Evolutionary conservation across 305 asterid genomes (phyloP), one percentile per base, ranked within the genome.

Genomic region (Withania somnifera): DNA sequence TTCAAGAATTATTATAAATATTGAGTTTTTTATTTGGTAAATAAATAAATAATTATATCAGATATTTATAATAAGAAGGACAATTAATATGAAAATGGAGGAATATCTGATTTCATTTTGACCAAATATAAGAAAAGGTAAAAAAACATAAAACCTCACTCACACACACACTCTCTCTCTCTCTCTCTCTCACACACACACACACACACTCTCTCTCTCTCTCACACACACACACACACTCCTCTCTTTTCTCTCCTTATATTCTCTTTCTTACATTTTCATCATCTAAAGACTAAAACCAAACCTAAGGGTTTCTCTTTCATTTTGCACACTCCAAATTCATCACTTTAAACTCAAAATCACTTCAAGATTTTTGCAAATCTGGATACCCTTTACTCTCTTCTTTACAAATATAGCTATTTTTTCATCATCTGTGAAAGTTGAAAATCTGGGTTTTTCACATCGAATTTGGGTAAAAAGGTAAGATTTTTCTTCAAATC

Each of bases 241-340:
- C 40, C 40, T 73, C 52, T 73, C 7, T 75, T n/a, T n/a, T n/a
- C 45, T 30, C 76, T 66, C 73, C n/a, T n/a, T n/a, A n/a, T n/a
- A n/a, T n/a, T n/a, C n/a, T n/a, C n/a, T n/a, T n/a, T n/a, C n/a
- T n/a, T n/a, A n/a, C n/a, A n/a, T n/a, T n/a, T 32, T 42, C 32
- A 32, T 40, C 11, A 19, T 11, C 52, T 51, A 11, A 61, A 28
- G 19, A 30, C 61, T n/a, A n/a, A 28, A 51, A 56, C 38, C 79
- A 47, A 75, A 76, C 42, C 56, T 40, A 76, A 76, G 80, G 80
- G 80, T 76, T 76, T 73, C 42, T 2, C 42, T 73, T 30, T 76
- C 30, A 76, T 76, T 76, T 64, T 76, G n/a, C 80, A 38, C 80
- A 51, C 19, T 54, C 15, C 30, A 11, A 76, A 76, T 76, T 51